Evolutionary conservation across 2,329 filamentous ascomycete genomes (phyloP), one percentile per base, ranked within the genome.

Genomic region (Epichloe glyceriae): DNA sequence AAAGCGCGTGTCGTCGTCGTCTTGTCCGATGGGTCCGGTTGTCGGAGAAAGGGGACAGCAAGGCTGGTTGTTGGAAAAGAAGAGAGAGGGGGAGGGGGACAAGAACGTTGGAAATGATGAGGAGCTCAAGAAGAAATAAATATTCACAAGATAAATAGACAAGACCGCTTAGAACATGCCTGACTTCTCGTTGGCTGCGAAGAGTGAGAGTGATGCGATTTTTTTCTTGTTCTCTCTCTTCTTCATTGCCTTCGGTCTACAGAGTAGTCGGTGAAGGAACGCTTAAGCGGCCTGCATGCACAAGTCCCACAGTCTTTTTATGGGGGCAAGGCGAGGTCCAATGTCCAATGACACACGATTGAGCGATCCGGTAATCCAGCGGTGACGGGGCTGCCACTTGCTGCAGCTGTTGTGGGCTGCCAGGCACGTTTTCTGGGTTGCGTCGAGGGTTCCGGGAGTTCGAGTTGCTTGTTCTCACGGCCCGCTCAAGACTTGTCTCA

Each of bases 381-480:
- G 56, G 56, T 57, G 56, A 57, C 56, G 49, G 51, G 51, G 52
- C 33, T 47, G 40, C 34, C 35, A 15, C 39, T 40, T 48, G 48
- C 30, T 50, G 47, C 39, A 40, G 38, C 44, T 48, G 47, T 35
- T 39, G 51, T 53, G 51, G 48, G 49, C 26, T 45, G 45, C 37
- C 51, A 48, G 47, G 41, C 51, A 53, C 51, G 48, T 53, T 53
- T 48, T 50, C 35, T 17, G 19, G 22, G 51, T 45, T 43, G 39
- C 45, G 47, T 41, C 33, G 34, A 42, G 35, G 15, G 5, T 42
- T 19, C 42, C 20, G 12, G 12, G 22, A 10, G 6, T 22, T 45
- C 15, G 5, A 30, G 22, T 3, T 35, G 30, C 43, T 19, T 19
- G 15, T 7, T 46, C 10, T 33, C 15, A 17, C 11, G 8, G n/a